phyloP scores from a whole-genome alignment of 2,329 filamentous ascomycete species.

The Ramularia endophylla region DNA sequence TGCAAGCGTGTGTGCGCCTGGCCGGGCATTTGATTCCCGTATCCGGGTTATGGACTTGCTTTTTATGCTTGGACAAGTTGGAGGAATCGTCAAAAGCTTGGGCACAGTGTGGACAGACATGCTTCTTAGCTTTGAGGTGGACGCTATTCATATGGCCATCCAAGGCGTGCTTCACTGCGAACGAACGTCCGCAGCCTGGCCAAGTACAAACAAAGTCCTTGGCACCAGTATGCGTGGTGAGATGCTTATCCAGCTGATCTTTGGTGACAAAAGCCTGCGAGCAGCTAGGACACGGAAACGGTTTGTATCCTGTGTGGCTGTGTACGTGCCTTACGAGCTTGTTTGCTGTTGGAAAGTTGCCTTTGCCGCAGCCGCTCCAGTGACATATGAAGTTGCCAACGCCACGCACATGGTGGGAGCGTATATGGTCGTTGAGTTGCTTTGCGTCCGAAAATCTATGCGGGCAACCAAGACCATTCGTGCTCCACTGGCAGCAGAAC shows the following conservation, averaged over 20 bases:
- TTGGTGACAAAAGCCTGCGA: conserved; percentile 57
- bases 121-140: conserved; percentile 44
- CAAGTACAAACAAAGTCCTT: conserved; percentile 55
- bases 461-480: conserved; percentile 18
- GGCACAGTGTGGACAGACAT: conserved; percentile 28
- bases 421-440: conserved; percentile 52
- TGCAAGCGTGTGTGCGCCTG: conserved; percentile 17
- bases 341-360: conserved; percentile 31
- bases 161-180: conserved; percentile 62
- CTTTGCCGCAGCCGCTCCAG: conserved; percentile 52
- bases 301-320: conserved; percentile 53
- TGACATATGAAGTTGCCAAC: conserved; percentile 26
- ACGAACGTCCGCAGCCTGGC: conserved; percentile 43
- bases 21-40: conserved; percentile 21
- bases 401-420: conserved; percentile 42
- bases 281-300: conserved; percentile 47
- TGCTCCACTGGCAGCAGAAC: conserved; percentile 26
- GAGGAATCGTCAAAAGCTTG: conserved; percentile 33
- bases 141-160: conserved; percentile 53
- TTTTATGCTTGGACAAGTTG: conserved; percentile 31
- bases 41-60: conserved; percentile 22
- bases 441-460: conserved; percentile 40
- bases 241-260: conserved; percentile 62
- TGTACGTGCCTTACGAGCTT: conserved; percentile 62
- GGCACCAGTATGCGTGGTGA: conserved; percentile 60